Evolutionary conservation across 805 yeast genomes (phyloP), one percentile per base, ranked within the genome.

Genomic region (Ogataea neopini): DNA sequence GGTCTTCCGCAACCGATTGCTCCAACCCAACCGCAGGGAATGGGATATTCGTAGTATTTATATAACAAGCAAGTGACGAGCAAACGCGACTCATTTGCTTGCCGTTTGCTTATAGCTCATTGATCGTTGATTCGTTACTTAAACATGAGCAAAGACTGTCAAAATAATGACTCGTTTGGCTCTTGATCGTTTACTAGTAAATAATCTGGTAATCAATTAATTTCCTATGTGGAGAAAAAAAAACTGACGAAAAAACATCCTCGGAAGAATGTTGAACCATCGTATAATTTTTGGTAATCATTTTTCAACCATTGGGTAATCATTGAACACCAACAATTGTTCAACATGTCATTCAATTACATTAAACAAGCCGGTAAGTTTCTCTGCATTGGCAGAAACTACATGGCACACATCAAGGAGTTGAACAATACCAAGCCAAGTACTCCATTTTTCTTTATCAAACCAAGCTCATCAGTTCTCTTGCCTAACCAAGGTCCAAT

Each of bases 381-480:
- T 61, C 78, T 94, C 14, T 94, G 99, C 68, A 92, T 94, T 56
- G 99, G 99, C 38, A 84, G 99, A 59, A 94, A 94, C 69, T 94
- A 90, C 64, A 95, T 89, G n/a, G 97, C 96, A 17, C 99, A 94
- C 61, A 88, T 90, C 63, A 79, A 85, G 52, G 99, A 94, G 66
- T 73, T 94, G 48, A 86, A 88, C 73, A 94, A 91, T 63, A 68
- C 79, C 19, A 75, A 79, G 17, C 98, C 99, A 2, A 71, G 75
- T 29, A 88, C 83, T 61, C 99, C 99, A 3, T 92, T 94, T 58
- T 94, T 85, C 75, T 94, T 94, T 65, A 70, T 91, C 54, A 94
- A 94, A 68, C 99, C 99, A 9, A 72, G 86, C 3, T 84, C 96
- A 4, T 76, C 96, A 6, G 75, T 90, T 18, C 74, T 94, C 41